Evolutionary conservation across 805 yeast species (phyloP), one percentile per base, ranked within the genome.

Genomic region (Ogataea thermomethanolica): DNA sequence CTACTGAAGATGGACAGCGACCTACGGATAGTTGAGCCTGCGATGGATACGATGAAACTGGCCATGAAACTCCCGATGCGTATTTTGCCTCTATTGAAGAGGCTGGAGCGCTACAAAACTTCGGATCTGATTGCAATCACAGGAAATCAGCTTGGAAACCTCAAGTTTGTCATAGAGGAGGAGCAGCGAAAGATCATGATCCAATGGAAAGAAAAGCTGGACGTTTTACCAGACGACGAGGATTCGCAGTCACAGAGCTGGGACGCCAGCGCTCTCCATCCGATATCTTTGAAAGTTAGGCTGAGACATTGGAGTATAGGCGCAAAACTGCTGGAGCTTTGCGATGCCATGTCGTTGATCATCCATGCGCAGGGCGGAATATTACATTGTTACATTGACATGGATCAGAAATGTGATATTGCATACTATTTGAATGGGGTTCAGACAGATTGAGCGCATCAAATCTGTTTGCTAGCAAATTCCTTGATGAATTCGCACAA

Each of bases 271-370:
- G 28, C 40, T 39, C 45, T 53, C 12, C 33, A 63, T 21, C 73
- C 67, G 12, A 60, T 62, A 41, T 76, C 69, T 28, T 71, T 83
- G 2, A 62, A 69, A 21, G 74, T 84, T 22, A 70, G 70, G 49
- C 62, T 78, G 17, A 74, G 67, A 50, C 87, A 83, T 56, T 84
- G 91, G 91, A 78, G 70, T 51, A 62, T 78, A 45, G 84, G 86
- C 1, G 67, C 79, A 5, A 74, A 67, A 53, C 67, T 84, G 26
- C 77, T 81, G 35, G 79, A 78, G 22, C 65, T 74, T 2, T 79
- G 87, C 54, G 76, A 77, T 41, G 76, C 78, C 6, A 75, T 81
- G 35, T 72, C 81, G 7, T 56, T 85, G 29, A 71, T 81, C 25
- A 65, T 85, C 20, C 56, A 56, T 36, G 52, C 51, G 3, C 69